Conservation (phyloP, 306 rosid species). For the Vachellia collinsii region DNA sequence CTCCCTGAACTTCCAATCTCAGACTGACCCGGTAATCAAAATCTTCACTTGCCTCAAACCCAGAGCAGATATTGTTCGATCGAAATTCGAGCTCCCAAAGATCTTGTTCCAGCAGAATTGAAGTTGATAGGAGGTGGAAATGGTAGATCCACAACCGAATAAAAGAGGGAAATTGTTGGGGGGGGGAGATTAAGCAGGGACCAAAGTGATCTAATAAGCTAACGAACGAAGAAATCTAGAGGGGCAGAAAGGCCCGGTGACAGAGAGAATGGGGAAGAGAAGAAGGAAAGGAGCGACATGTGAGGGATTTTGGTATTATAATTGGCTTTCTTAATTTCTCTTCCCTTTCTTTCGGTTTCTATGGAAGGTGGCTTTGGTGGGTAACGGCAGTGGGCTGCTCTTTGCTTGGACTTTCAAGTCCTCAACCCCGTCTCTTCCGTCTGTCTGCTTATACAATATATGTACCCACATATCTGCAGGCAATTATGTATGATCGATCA, state of each 20-base stretch:
- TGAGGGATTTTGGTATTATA: neutral
- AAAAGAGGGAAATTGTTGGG: constrained; percentile 30
- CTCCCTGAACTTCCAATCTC: neutral
- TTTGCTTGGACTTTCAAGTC: neutral
- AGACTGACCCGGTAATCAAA: constrained; percentile 12
- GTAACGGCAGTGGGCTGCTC: neutral
- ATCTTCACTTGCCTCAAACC: constrained; percentile 18
- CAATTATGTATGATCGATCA: neutral
- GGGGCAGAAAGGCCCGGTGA: constrained; percentile 33
- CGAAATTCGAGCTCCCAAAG: constrained; percentile 33
- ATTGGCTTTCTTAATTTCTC: neutral
- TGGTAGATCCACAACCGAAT: constrained; percentile 61
- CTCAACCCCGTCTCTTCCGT: neutral
- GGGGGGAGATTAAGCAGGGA: constrained; percentile 14
- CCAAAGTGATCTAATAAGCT: constrained; percentile 44
- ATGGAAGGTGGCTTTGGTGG: neutral
- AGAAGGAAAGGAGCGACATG: neutral
- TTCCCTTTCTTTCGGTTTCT: neutral
- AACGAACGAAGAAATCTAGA: constrained; percentile 47
- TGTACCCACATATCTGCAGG: too few species aligned
- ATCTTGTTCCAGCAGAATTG: constrained; percentile 37
- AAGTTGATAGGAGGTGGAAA: constrained; percentile 29
- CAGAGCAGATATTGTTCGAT: neutral
- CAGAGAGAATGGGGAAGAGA: neutral
- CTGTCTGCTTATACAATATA: neutral